Percentiles rank a stretch among this genome's conserved stretches.
These are phyloP conservation scores for Trichoderma simmonsii DNA, from an alignment of 2,329 filamentous ascomycete genomes.

Conservation along the genomic window DNA sequence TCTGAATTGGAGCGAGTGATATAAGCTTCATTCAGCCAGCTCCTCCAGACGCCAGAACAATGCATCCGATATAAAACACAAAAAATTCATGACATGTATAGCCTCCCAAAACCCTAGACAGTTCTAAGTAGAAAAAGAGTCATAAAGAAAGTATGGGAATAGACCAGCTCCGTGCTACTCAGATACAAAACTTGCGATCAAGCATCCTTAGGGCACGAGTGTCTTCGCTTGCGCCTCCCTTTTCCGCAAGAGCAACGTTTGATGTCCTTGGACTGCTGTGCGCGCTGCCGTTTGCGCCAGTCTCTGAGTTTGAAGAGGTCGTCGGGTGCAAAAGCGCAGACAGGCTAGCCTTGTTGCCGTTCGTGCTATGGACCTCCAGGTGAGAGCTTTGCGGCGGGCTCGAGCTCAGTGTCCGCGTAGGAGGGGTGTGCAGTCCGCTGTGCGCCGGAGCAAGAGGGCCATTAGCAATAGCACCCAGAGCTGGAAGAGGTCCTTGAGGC, in stretches of 20 bases:
- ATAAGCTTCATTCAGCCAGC: background rate
- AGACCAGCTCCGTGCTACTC: background rate
- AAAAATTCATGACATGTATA: background rate
- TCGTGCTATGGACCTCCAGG: constrained; percentile 30
- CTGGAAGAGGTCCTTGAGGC: constrained; percentile 44
- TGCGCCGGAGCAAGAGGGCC: constrained; percentile 28
- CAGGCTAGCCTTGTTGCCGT: constrained; percentile 43
- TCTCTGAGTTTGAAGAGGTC: constrained; percentile 42
- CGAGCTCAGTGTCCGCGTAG: constrained; percentile 45
- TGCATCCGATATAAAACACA: constrained; percentile 8
- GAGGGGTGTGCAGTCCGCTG: constrained; percentile 40
- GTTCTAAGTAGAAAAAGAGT: background rate
- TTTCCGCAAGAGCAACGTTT: constrained; percentile 29
- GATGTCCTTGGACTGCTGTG: constrained; percentile 38
- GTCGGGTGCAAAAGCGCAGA: constrained; percentile 52
- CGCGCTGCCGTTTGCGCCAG: constrained; percentile 41
- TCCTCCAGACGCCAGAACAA: constrained; percentile 15
- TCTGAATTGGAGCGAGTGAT: background rate
- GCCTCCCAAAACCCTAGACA: background rate
- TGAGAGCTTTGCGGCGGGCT: constrained; percentile 47
- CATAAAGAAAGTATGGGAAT: background rate
- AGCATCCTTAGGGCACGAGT: constrained; percentile 63
- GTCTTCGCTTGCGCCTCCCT: constrained; percentile 57
- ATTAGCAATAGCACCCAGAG: constrained; percentile 36
- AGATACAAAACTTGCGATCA: constrained; percentile 54